Base-by-base conservation (phyloP, 306 rosid genomes). In the Prunus armeniaca region DNA sequence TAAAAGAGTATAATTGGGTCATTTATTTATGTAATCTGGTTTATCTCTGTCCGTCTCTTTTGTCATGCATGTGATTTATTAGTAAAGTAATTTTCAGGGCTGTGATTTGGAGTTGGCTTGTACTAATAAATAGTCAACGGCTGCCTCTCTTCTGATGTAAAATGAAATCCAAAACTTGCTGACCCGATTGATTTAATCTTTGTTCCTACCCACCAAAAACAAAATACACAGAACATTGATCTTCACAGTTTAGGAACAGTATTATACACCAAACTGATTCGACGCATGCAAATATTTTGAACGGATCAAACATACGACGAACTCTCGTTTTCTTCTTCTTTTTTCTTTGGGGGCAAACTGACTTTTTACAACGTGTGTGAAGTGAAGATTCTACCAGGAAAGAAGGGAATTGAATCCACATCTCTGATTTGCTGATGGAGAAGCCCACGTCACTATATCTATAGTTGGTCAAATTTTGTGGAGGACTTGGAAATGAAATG, bases 101-200 rank as follows among this genome's bases (percentile, higher is more conserved):
- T 73, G 68, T 43, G 76, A 72, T 72, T 41, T 56, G 66, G 50
- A 71, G 14, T 54, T 32, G 38, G 38, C 38, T 32, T 32, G 38
- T 32, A 0, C 0, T 32, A 32, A 32, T 32, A 32, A 32, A 6
- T 34, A 34, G 43, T 34, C 43, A 34, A 34, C 43, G 43, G 43
- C 0, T 34, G 43, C 43, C 9, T 6, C 43, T 34, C 9, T 34
- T 34, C 2, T 34, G 43, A 34, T 6, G 43, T 34, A 34, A 34
- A 34, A 34, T 6, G 43, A 34, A 34, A 34, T 34, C 43, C 43
- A 34, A 34, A 34, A 6, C 9, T 6, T 34, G 43, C 43, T 6
- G 9, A 34, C 43, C 43, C 43, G 43, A 34, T 34, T 34, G 41
- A 34, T 34, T 34, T 34, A 34, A 34, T 34, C 7, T 34, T 34